Conservation (phyloP, 345 rosid genomes). For the Acer campestre region DNA sequence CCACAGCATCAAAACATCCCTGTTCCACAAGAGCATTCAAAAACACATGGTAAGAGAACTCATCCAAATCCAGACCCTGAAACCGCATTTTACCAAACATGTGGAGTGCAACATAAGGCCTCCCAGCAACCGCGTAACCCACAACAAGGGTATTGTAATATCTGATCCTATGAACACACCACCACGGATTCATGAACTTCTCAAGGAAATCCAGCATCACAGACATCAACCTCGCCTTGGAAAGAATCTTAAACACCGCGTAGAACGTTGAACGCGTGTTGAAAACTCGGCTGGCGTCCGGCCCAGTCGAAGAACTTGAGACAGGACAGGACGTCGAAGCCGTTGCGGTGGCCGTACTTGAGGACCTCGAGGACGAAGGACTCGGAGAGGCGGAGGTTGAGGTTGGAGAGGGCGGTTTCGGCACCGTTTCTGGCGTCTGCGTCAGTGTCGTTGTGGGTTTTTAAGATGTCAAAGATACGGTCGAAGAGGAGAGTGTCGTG, state of each 20-base stretch:
- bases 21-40: constrained; percentile 77
- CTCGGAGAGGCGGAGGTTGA: constrained; percentile 58
- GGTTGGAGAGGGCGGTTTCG: constrained; percentile 39
- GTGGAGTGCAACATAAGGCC: constrained; percentile 65
- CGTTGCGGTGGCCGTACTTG: constrained; percentile 31
- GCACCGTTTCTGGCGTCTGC: too few species aligned
- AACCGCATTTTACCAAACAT: constrained; percentile 77
- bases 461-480: constrained; percentile 48
- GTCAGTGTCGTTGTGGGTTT: constrained; percentile 10
- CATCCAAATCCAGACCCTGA: constrained; percentile 73
- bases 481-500: constrained; percentile 31
- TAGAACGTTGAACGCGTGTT: constrained; percentile 65
- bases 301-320: constrained; percentile 96
- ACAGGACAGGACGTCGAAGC: constrained; percentile 57
- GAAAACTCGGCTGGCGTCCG: constrained; percentile 61
- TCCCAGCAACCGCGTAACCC: constrained; percentile 81
- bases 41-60: constrained; percentile 59
- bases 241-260: constrained; percentile 73
- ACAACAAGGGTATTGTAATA: constrained; percentile 62
- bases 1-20: constrained; percentile 49
- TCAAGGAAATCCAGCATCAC: constrained; percentile 53
- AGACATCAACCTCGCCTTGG: constrained; percentile 43
- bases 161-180: constrained; percentile 26
- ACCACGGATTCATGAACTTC: constrained; percentile 14
- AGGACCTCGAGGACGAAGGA: constrained; percentile 65